Evolutionary conservation across 371 early-diverging fungal species (phyloP).

Genomic region (Astathelohania contejeani): DNA sequence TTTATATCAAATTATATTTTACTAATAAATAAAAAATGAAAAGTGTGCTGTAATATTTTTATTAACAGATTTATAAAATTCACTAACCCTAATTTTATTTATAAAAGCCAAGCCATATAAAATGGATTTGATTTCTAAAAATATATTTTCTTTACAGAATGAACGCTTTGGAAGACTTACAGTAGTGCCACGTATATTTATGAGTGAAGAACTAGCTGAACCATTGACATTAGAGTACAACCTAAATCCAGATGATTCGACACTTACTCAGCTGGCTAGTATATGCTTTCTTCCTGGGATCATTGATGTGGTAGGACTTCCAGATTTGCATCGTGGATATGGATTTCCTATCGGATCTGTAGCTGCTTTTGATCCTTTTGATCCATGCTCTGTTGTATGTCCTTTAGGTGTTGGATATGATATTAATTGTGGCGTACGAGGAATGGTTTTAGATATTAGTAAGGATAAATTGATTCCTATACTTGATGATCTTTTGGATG

Average conservation of each 20-base stretch:
- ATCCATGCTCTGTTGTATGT: constrained; percentile 19
- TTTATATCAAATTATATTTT: too few relatives aligned
- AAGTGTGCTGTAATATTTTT: too few relatives aligned
- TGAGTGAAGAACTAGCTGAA: neutral
- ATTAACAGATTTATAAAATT: too few relatives aligned
- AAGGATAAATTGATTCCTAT: constrained; percentile 4
- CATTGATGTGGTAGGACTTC: constrained; percentile 35
- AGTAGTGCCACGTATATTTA: constrained; percentile 1
- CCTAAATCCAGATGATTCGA: neutral
- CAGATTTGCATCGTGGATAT: constrained; percentile 51
- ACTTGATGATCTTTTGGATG: constrained; percentile 9
- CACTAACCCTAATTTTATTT: too few relatives aligned
- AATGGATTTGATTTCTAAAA: too few relatives aligned
- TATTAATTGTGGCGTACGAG: constrained; percentile 53
- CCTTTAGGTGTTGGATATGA: constrained; percentile 51
- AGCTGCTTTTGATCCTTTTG: constrained; percentile 29
- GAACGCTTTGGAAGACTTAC: too few relatives aligned
- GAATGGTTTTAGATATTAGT: constrained; percentile 28
- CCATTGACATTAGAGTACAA: constrained; percentile 1
- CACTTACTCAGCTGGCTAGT: constrained; percentile 25
- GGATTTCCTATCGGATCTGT: constrained; percentile 50
- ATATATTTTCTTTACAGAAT: too few relatives aligned
- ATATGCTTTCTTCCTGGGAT: constrained; percentile 22
- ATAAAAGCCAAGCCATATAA: too few relatives aligned
- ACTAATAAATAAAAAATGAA: too few relatives aligned